These are phyloP conservation scores for Fusarium goolgardi DNA, from an alignment of 2,329 filamentous ascomycete genomes.

Conservation along the genomic window DNA sequence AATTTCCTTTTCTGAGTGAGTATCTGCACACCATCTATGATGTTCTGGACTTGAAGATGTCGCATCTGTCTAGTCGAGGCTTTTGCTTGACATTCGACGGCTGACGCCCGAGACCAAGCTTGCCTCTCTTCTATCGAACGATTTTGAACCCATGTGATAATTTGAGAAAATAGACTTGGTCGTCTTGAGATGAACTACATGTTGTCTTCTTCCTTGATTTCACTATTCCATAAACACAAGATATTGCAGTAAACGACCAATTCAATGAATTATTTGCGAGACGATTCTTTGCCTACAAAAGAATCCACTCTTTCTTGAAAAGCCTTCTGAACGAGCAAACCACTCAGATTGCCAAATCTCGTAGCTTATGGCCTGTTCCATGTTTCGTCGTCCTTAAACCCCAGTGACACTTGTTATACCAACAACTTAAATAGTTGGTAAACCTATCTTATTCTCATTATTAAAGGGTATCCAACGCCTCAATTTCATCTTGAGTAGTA, in stretches of 20 bases:
- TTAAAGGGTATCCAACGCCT: accelerated
- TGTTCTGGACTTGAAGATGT: not conserved
- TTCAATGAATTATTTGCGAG: not conserved
- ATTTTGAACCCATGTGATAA: accelerated
- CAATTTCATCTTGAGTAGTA: accelerated
- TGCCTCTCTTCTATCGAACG: not conserved
- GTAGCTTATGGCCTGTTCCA: not conserved
- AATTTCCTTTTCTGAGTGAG: not conserved
- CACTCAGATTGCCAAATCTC: not conserved
- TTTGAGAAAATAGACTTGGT: too few species aligned
- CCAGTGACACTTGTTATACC: not conserved
- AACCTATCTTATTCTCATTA: not conserved
- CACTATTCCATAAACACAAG: accelerated
- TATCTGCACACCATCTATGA: conserved; percentile 14
- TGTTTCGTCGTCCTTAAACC: not conserved
- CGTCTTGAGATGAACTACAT: not conserved
- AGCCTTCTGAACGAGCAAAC: accelerated
- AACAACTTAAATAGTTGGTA: not conserved
- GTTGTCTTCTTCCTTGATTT: not conserved
- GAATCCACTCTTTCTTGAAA: accelerated
- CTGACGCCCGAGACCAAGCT: too few species aligned
- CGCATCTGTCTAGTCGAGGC: not conserved
- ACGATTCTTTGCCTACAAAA: not conserved
- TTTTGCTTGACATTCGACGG: not conserved
- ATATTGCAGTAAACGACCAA: too few species aligned